Evolutionary conservation across 2,329 filamentous ascomycete species (phyloP).

Genomic region (Aureobasidium pullulans): DNA sequence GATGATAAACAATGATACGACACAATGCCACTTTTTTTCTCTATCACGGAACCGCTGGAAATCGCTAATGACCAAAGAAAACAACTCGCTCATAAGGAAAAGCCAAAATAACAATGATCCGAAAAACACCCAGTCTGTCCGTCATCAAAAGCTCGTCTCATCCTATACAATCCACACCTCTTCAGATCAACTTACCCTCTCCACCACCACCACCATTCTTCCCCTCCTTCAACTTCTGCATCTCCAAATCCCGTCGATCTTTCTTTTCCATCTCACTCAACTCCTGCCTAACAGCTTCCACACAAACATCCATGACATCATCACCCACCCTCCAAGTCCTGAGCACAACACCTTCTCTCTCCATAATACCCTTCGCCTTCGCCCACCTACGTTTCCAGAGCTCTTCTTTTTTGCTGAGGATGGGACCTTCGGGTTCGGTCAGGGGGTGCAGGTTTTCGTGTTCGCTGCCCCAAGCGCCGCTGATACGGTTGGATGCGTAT

Average conservation of each 20-base stretch:
- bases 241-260: conserved; percentile 11
- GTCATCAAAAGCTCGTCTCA: too few species aligned
- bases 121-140: too few species aligned
- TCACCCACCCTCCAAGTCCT: conserved; percentile 66
- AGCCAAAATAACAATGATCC: too few species aligned
- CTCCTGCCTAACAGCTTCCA: conserved; percentile 54
- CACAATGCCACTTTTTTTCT: too few species aligned
- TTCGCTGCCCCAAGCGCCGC: conserved; percentile 20
- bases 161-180: too few species aligned
- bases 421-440: conserved; percentile 19
- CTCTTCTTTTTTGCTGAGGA: conserved; percentile 60
- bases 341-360: conserved; percentile 58
- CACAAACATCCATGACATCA: conserved; percentile 61
- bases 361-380: conserved; percentile 56
- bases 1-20: too few species aligned
- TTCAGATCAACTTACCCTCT: neutral
- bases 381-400: conserved; percentile 64
- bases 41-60: too few species aligned
- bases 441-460: too few species aligned
- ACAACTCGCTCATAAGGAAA: too few species aligned
- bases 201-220: neutral
- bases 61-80: too few species aligned
- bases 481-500: conserved; percentile 32
- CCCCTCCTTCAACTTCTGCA: neutral
- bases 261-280: conserved; percentile 34